Conservation (phyloP, 495 filamentous ascomycete species). For the Podospora bellae-mahoneyi region DNA sequence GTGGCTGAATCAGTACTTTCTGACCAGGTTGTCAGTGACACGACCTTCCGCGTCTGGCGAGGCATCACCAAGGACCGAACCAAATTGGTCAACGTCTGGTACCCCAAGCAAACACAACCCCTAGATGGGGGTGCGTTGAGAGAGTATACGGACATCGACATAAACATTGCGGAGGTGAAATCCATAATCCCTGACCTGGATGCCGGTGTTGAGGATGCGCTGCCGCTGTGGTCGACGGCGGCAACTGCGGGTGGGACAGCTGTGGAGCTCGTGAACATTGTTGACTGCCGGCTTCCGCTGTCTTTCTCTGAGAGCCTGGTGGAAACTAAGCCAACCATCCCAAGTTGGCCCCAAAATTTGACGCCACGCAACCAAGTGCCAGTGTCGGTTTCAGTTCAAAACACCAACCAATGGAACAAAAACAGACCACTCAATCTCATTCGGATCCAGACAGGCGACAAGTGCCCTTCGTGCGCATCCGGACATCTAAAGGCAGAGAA, state of each 20-base stretch:
- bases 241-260: constrained; percentile 19
- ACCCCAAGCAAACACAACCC: constrained; percentile 41
- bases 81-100: constrained; percentile 66
- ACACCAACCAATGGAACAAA: constrained; percentile 4
- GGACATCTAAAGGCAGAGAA: constrained; percentile 63
- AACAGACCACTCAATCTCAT: constrained; percentile 53
- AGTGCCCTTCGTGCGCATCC: constrained; percentile 63
- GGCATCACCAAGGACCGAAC: constrained; percentile 66
- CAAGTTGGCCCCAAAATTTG: constrained; percentile 27
- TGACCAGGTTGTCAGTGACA: constrained; percentile 3
- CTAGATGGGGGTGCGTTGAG: constrained; percentile 3
- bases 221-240: constrained; percentile 51
- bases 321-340: neutral
- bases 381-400: neutral
- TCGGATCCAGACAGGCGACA: constrained; percentile 63
- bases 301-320: constrained; percentile 10
- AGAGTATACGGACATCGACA: constrained; percentile 41
- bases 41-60: constrained; percentile 50
- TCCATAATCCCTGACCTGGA: constrained; percentile 70
- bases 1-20: constrained; percentile 37
- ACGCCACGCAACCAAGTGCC: constrained; percentile 2
- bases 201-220: constrained; percentile 60
- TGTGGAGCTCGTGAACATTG: constrained; percentile 47
- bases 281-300: constrained; percentile 42
- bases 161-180: constrained; percentile 72